Evolutionary conservation across 169 alveolate genomes (phyloP).

Genomic region (Eimeria necatrix): DNA sequence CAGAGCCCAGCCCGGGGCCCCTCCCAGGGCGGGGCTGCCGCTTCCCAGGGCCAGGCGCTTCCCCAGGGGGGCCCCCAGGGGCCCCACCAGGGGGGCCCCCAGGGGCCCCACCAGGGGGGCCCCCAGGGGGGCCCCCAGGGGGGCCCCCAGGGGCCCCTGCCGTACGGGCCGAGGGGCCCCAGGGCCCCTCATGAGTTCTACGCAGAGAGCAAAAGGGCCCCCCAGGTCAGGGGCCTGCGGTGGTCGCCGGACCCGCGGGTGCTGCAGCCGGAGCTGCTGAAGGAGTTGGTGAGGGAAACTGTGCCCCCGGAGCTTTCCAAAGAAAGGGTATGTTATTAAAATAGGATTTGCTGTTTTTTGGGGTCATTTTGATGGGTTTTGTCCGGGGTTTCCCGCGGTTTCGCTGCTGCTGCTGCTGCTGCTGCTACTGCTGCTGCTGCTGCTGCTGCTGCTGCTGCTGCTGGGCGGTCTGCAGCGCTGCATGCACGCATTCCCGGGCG

Average conservation of each 20-base stretch:
- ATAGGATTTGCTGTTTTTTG: too few species aligned
- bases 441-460: background rate
- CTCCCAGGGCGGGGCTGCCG: too few species aligned
- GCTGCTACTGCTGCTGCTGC: conserved; percentile 41
- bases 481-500: background rate
- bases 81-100: too few species aligned
- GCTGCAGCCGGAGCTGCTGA: conserved; percentile 1
- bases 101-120: too few species aligned
- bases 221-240: background rate
- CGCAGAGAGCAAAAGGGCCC: background rate
- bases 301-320: background rate
- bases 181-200: background rate
- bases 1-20: too few species aligned
- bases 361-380: too few species aligned
- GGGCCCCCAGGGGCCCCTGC: background rate
- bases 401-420: conserved; percentile 49
- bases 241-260: background rate
- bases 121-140: background rate
- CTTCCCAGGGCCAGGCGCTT: too few species aligned
- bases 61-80: too few species aligned
- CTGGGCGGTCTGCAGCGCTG: background rate
- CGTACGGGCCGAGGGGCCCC: background rate
- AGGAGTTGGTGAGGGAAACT: background rate
- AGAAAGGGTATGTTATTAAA: background rate
- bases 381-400: background rate